Percentiles rank a stretch among this genome's conserved stretches.
phyloP scores from a whole-genome alignment of 441 rosid genomes.

The Populus hybrid region DNA sequence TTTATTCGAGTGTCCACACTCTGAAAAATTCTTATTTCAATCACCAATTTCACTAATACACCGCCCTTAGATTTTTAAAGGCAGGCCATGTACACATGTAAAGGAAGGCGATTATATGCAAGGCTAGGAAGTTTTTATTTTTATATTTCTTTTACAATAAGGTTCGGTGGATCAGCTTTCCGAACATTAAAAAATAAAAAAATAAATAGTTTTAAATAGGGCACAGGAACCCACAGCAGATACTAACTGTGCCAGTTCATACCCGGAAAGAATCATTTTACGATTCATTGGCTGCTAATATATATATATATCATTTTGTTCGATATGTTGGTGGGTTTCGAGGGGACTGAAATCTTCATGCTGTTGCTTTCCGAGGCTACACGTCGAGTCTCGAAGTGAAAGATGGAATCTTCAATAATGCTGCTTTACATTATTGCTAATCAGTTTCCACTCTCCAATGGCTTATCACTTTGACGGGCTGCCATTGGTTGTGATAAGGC shows the following conservation, averaged over 20 bases:
- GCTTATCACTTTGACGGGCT: constrained; percentile 2
- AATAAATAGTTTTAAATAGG: background rate
- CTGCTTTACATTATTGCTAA: constrained; percentile 17
- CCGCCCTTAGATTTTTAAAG: too few species aligned
- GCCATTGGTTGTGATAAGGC: background rate
- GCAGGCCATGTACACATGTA: too few species aligned
- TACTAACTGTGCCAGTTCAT: background rate
- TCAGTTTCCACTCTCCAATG: background rate
- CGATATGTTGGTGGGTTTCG: background rate
- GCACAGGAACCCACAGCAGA: background rate
- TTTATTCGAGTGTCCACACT: too few species aligned
- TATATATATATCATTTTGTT: background rate
- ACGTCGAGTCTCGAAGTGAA: background rate
- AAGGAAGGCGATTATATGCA: too few species aligned
- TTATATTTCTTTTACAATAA: too few species aligned
- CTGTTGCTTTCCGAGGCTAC: background rate
- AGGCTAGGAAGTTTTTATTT: too few species aligned
- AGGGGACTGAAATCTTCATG: background rate
- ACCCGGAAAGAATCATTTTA: background rate
- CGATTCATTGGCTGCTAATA: background rate
- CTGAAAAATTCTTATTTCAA: too few species aligned
- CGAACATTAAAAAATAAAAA: background rate
- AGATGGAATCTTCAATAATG: constrained; percentile 16
- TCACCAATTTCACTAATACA: too few species aligned
- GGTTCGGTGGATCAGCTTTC: background rate